A percentile compares a stretch with the other conserved stretches of the same genome.
Conservation (phyloP, 164 flowering plant genomes). For the Nymphaea thermarum region DNA sequence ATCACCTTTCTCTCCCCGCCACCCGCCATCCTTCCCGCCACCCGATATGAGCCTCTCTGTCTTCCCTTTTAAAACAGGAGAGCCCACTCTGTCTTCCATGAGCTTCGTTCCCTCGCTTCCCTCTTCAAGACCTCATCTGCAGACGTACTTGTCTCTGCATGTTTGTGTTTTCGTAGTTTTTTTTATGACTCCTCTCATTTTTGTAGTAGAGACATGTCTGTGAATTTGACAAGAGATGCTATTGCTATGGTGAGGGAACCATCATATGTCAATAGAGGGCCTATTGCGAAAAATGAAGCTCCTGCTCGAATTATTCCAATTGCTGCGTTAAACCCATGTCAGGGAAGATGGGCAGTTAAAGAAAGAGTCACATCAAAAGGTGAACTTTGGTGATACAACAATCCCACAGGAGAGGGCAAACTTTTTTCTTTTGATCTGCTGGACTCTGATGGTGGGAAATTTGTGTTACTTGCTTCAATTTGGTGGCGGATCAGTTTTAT, state of each 20-base stretch:
- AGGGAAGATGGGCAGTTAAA: slow-evolving; percentile 84
- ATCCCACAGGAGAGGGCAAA: slow-evolving; percentile 78
- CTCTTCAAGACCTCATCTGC: too few relatives aligned
- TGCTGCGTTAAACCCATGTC: slow-evolving; percentile 82
- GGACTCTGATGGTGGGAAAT: slow-evolving; percentile 56
- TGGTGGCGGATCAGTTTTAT: slow-evolving; percentile 79
- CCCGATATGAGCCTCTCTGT: too few relatives aligned
- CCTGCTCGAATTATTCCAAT: slow-evolving; percentile 70
- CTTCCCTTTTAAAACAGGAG: too few relatives aligned
- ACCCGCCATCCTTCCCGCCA: too few relatives aligned
- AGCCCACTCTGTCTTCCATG: too few relatives aligned
- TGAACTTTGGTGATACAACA: slow-evolving; percentile 62
- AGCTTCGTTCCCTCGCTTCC: too few relatives aligned
- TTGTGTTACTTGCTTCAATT: slow-evolving; percentile 81
- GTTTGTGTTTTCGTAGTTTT: too few relatives aligned
- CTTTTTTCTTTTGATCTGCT: slow-evolving; percentile 49
- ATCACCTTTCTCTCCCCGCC: too few relatives aligned
- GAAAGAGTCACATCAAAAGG: slow-evolving; percentile 82
- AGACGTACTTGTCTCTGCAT: too few relatives aligned
- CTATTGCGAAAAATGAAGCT: slow-evolving; percentile 72
- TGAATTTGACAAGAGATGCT: too few relatives aligned
- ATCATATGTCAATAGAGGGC: slow-evolving; percentile 67
- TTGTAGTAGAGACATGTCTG: too few relatives aligned
- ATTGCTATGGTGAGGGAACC: slow-evolving; percentile 8
- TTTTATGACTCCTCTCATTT: too few relatives aligned